Conservation (phyloP, 139 green algal species). For the Auxenochlorella pyrenoidosa region DNA sequence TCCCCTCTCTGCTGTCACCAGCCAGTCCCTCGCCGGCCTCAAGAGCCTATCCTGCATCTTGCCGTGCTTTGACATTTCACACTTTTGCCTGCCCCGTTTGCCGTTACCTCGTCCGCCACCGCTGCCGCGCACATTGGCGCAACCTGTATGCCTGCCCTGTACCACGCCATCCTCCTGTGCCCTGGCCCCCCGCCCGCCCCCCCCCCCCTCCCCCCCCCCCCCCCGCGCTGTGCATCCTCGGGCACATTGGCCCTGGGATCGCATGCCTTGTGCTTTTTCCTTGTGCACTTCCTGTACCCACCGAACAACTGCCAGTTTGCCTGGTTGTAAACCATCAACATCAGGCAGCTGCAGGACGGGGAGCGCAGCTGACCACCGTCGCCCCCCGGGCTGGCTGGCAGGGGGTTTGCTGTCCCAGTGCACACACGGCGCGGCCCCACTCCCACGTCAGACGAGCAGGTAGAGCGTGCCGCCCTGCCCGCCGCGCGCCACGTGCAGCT, state of each 20-base stretch:
- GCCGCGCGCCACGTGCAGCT: slow-evolving; percentile 42
- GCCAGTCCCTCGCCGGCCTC: too few relatives aligned
- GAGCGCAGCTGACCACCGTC: too few relatives aligned
- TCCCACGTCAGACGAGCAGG: not conserved
- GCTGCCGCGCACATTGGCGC: not conserved
- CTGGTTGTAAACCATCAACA: too few relatives aligned
- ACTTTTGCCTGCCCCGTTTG: not conserved
- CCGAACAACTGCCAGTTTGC: too few relatives aligned
- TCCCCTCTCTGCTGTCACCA: not conserved
- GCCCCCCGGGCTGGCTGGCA: too few relatives aligned
- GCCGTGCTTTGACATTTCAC: not conserved
- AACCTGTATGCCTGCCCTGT: not conserved
- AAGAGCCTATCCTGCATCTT: too few relatives aligned
- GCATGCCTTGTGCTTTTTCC: not conserved
- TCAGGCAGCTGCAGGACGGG: not conserved
- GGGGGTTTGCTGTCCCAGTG: too few relatives aligned
- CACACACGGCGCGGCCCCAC: too few relatives aligned
- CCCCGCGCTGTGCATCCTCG: too few relatives aligned
- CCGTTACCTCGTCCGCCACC: not conserved
- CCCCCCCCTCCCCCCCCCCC: too few relatives aligned
- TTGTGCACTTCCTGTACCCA: not conserved
- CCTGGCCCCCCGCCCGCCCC: too few relatives aligned
- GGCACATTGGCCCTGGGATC: too few relatives aligned
- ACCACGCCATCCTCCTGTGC: not conserved
- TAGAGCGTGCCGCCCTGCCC: slow-evolving; percentile 11